Evolutionary conservation across 208 protist genomes (phyloP).

Genomic region (Acanthamoeba castellanii): DNA sequence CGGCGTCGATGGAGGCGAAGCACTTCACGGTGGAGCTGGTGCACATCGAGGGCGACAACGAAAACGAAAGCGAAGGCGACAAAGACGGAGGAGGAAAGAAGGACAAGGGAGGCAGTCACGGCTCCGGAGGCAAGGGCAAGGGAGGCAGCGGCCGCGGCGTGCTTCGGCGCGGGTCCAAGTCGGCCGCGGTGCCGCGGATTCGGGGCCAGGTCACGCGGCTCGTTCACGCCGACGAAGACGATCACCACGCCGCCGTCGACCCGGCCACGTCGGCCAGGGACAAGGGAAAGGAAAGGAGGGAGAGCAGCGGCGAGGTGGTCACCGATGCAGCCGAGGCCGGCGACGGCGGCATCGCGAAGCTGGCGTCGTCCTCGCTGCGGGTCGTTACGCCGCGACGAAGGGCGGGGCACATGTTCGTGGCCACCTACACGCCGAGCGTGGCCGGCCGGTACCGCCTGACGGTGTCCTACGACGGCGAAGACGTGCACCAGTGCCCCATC

Average conservation of each 20-base stretch:
- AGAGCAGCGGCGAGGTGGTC: neutral
- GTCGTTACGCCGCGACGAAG: neutral
- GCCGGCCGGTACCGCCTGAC: neutral
- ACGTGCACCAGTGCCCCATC: neutral
- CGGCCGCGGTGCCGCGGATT: neutral
- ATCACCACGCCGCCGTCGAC: neutral
- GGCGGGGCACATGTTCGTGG: neutral
- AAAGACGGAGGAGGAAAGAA: neutral
- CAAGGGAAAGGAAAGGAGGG: neutral
- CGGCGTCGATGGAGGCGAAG: constrained; percentile 48
- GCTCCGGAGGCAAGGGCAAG: neutral
- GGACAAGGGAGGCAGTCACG: neutral
- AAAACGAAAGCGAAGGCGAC: neutral
- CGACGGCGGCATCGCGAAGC: no score
- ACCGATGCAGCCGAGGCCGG: neutral
- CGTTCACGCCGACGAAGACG: neutral
- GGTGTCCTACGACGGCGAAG: neutral
- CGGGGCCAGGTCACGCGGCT: neutral
- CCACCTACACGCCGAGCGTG: constrained; percentile 11
- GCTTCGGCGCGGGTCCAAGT: neutral
- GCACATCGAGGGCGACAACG: neutral
- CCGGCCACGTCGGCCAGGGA: neutral
- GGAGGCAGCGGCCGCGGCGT: neutral
- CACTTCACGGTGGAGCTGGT: neutral
- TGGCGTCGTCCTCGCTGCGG: neutral